A percentile compares a stretch with the other conserved stretches of the same genome.
Conservation (phyloP, 140 eudicot genomes). For the Oenanthe javanica region DNA sequence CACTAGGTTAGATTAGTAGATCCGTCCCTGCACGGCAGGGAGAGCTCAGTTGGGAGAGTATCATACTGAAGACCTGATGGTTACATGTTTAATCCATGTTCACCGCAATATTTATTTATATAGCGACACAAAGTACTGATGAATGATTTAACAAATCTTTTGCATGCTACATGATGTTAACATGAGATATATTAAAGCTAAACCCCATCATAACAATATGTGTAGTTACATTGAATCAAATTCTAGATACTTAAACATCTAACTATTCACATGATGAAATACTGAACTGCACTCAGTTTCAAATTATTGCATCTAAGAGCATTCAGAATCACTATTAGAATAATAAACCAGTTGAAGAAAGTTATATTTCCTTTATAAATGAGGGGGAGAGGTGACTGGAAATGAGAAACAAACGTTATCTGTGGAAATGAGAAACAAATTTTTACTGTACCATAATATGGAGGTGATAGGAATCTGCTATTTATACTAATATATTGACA, state of each 20-base stretch:
- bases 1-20: no score
- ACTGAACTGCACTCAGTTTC: background rate
- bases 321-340: background rate
- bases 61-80: background rate
- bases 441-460: background rate
- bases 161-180: background rate
- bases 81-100: background rate
- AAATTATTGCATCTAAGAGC: background rate
- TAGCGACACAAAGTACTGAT: background rate
- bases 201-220: background rate
- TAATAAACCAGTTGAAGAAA: background rate
- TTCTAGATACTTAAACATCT: background rate
- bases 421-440: no score
- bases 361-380: background rate
- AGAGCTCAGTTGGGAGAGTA: background rate
- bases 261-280: background rate
- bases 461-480: background rate
- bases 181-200: background rate
- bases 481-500: background rate
- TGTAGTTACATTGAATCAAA: background rate
- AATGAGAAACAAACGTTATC: background rate
- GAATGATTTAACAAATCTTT: background rate
- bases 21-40: background rate
- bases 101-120: background rate
- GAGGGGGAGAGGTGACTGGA: background rate